Evolutionary conservation across 2,329 filamentous ascomycete genomes (phyloP).

Genomic region (Colletotrichum coccodes): DNA sequence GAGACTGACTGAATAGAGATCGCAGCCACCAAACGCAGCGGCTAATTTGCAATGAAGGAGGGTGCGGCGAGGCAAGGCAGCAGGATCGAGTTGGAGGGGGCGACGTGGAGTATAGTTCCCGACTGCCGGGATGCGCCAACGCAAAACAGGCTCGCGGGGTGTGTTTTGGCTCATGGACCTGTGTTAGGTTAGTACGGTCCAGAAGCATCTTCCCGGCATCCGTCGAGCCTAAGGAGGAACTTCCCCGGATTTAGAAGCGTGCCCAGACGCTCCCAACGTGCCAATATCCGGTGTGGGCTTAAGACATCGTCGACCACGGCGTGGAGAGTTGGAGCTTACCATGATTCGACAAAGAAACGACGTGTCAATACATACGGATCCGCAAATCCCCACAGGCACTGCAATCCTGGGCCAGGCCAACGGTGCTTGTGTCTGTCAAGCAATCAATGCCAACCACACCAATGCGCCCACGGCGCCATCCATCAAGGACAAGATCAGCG

Average conservation of each 20-base stretch:
- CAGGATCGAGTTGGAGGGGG: background rate
- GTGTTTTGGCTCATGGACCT: background rate
- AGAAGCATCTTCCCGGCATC: background rate
- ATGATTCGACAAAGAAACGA: conserved; percentile 6
- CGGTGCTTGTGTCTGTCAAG: background rate
- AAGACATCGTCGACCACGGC: background rate
- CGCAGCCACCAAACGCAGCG: background rate
- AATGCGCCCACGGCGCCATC: background rate
- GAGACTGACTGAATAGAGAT: background rate
- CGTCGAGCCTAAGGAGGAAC: background rate
- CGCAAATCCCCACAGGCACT: background rate
- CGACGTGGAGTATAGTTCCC: background rate
- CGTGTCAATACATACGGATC: background rate
- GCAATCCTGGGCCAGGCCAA: background rate
- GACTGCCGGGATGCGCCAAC: background rate
- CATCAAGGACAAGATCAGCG: background rate
- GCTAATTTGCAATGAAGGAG: background rate
- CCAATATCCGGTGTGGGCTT: conserved; percentile 16
- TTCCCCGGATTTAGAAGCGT: conserved; percentile 5
- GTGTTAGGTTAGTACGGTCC: background rate
- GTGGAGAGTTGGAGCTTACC: background rate
- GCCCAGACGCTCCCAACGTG: background rate
- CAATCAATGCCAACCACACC: background rate
- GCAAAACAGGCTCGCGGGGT: background rate
- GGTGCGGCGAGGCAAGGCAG: background rate